Conservation (phyloP, 2,329 filamentous ascomycete genomes). For the Emmonsia crescens region DNA sequence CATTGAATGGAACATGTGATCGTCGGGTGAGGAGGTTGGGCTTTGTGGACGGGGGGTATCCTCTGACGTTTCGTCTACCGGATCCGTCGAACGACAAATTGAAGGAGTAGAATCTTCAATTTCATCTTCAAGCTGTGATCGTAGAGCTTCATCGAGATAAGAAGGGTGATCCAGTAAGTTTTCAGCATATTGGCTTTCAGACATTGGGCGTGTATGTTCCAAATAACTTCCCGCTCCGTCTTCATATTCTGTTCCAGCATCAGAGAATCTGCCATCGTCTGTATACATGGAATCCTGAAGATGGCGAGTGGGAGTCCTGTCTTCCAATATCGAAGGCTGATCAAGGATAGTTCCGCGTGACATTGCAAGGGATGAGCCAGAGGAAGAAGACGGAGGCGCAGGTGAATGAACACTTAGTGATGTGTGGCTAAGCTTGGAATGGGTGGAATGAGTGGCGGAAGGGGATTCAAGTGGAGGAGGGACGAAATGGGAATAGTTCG, state of each 20-base stretch:
- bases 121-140: conserved; percentile 25
- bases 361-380: conserved; percentile 22
- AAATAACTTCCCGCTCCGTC: conserved; percentile 17
- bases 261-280: conserved; percentile 32
- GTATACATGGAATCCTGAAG: conserved; percentile 24
- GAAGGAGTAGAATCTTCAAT: conserved; percentile 16
- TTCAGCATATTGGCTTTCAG: conserved; percentile 20
- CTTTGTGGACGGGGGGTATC: conserved; percentile 14
- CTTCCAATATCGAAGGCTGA: conserved; percentile 8
- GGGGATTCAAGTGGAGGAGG: conserved; percentile 17
- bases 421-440: conserved; percentile 20
- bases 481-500: conserved; percentile 32
- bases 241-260: conserved; percentile 31
- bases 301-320: neutral
- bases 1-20: conserved; percentile 1
- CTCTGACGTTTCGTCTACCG: neutral
- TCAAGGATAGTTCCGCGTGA: conserved; percentile 31
- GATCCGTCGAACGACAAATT: conserved; percentile 9
- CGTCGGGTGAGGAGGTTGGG: conserved; percentile 9
- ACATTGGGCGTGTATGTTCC: conserved; percentile 20
- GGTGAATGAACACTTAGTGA: conserved; percentile 18
- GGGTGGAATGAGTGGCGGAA: conserved; percentile 18
- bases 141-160: conserved; percentile 30
- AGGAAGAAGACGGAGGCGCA: conserved; percentile 16
- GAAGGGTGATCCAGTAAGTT: conserved; percentile 26